Percentiles rank a stretch among this genome's conserved stretches.
phyloP scores from a whole-genome alignment of 23 red algal species.

The Cyanidium caldarium region DNA sequence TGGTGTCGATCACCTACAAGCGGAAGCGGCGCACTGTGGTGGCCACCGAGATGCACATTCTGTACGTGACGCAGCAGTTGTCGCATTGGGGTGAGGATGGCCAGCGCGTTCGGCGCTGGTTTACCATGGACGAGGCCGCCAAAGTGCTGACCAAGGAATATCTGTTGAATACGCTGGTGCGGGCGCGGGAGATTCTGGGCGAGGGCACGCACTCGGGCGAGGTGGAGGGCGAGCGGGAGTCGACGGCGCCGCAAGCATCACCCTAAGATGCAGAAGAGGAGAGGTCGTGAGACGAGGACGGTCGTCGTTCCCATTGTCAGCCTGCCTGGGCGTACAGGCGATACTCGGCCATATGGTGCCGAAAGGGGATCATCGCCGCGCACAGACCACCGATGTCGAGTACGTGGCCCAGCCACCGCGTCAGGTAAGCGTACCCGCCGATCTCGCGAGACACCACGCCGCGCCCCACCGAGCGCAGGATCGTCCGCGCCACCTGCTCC shows the following conservation, averaged over 20 bases:
- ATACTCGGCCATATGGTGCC: conserved; percentile 21
- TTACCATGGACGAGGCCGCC: conserved; percentile 13
- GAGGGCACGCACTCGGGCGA: too few species aligned
- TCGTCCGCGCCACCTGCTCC: conserved; percentile 38
- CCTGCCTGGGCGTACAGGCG: too few species aligned
- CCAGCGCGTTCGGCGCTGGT: conserved; percentile 11
- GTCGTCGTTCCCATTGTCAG: too few species aligned
- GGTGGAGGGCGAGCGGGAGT: too few species aligned
- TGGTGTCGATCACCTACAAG: not conserved
- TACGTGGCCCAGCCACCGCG: conserved; percentile 28
- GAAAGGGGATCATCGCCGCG: conserved; percentile 28
- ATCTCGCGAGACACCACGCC: conserved; percentile 39
- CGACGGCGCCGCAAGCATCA: too few species aligned
- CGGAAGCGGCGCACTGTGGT: conserved; percentile 11
- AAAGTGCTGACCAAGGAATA: conserved; percentile 10
- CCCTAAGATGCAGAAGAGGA: too few species aligned
- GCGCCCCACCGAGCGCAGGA: conserved; percentile 41
- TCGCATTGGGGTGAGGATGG: conserved; percentile 13
- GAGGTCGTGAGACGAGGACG: too few species aligned
- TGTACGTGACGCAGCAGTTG: conserved; percentile 8
- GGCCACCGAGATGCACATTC: conserved; percentile 1
- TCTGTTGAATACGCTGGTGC: conserved; percentile 1
- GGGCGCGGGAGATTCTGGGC: not conserved
- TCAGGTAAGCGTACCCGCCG: conserved; percentile 40
- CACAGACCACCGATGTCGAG: conserved; percentile 34